Evolutionary conservation across 768 basidiomycete genomes (phyloP).

Genomic region (Lactifluus hygrophoroides): DNA sequence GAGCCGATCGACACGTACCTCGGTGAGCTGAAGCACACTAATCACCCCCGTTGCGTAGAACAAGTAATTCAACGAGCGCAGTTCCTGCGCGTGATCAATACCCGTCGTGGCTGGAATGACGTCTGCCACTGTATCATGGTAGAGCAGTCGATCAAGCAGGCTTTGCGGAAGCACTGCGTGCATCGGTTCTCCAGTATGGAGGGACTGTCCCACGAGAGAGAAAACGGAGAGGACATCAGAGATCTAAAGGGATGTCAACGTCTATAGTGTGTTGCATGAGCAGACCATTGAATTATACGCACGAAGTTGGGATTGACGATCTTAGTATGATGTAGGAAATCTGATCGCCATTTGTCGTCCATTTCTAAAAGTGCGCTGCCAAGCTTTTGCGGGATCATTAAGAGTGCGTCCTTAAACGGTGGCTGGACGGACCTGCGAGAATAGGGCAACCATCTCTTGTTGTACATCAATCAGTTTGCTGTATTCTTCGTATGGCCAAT

Average conservation of each 20-base stretch:
- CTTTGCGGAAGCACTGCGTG: conserved; percentile 34
- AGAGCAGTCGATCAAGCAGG: conserved; percentile 38
- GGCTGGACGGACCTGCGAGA: conserved; percentile 30
- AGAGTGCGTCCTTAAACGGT: background rate
- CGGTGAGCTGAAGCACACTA: conserved; percentile 14
- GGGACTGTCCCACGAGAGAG: conserved; percentile 32
- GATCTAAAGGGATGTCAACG: conserved; percentile 23
- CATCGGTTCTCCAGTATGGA: conserved; percentile 38
- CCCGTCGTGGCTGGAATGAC: background rate
- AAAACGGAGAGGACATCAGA: conserved; percentile 37
- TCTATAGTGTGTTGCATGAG: background rate
- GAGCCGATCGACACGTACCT: background rate
- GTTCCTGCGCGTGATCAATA: conserved; percentile 5
- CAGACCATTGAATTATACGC: conserved; percentile 19
- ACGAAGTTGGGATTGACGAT: conserved; percentile 51
- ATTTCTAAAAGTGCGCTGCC: conserved; percentile 36
- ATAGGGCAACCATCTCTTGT: conserved; percentile 32
- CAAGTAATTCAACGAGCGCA: conserved; percentile 16
- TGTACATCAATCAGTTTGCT: conserved; percentile 33
- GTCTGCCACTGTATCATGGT: conserved; percentile 29
- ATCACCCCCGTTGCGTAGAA: conserved; percentile 18
- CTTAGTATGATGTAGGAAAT: conserved; percentile 36
- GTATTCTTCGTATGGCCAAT: conserved; percentile 45
- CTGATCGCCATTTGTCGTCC: conserved; percentile 33
- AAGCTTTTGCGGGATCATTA: conserved; percentile 25